phyloP scores from a whole-genome alignment of 176 grass and related monocot genomes.

The Carex littledalei region DNA sequence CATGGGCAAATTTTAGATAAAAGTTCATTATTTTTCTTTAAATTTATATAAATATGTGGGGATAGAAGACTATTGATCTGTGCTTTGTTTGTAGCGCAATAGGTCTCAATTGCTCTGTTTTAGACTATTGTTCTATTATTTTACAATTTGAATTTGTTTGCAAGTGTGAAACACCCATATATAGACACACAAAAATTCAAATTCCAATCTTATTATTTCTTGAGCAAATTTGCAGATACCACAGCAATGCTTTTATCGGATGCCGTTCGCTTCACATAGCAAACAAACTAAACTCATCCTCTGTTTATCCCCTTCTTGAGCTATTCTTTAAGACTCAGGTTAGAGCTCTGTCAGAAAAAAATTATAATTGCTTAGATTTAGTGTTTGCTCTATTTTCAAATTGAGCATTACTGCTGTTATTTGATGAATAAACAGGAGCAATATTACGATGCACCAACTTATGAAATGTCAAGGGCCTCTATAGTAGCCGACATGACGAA shows the following conservation, averaged over 20 bases:
- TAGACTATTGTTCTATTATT: not conserved
- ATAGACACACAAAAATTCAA: not conserved
- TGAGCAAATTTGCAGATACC: slow-evolving; percentile 55
- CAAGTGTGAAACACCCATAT: not conserved
- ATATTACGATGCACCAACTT: slow-evolving; percentile 76
- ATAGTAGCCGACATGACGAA: slow-evolving; percentile 38
- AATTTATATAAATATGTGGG: no score
- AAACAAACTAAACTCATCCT: slow-evolving; percentile 52
- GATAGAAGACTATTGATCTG: not conserved
- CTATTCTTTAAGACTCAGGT: slow-evolving; percentile 91
- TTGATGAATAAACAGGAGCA: slow-evolving; percentile 44
- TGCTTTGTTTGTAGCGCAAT: not conserved
- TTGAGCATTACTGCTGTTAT: not conserved
- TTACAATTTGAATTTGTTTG: not conserved
- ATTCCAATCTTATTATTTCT: not conserved
- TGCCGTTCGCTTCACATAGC: slow-evolving; percentile 60
- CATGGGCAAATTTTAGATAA: not conserved
- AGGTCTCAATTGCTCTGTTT: not conserved
- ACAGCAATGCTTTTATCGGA: slow-evolving; percentile 59
- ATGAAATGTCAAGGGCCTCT: slow-evolving; percentile 38
- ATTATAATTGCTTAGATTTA: not conserved
- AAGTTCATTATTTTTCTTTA: not conserved
- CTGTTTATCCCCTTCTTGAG: slow-evolving; percentile 65
- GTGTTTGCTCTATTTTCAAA: not conserved
- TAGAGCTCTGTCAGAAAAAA: not conserved